phyloP scores from a whole-genome alignment of 441 rosid species.

The Biscutella auriculata region DNA sequence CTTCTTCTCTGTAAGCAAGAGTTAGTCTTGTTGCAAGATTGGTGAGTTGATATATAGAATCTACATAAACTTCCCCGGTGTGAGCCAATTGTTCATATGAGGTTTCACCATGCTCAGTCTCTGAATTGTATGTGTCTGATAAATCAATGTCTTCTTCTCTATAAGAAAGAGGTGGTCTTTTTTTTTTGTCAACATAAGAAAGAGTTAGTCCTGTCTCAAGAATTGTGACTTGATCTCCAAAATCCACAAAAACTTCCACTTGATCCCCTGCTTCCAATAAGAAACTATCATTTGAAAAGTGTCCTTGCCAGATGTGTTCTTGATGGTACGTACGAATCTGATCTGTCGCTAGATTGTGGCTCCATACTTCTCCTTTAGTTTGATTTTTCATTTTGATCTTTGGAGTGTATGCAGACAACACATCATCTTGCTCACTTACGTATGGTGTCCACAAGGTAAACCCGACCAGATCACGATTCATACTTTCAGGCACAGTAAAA shows the following conservation, averaged over 20 bases:
- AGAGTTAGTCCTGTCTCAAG: slow-evolving; percentile 8
- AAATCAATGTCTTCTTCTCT: too few relatives aligned
- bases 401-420: slow-evolving; percentile 1
- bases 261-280: not conserved
- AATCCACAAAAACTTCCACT: slow-evolving; percentile 2
- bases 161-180: too few relatives aligned
- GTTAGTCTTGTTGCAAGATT: too few relatives aligned
- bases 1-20: not conserved
- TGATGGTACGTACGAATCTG: not conserved
- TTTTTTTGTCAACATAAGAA: too few relatives aligned
- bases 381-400: slow-evolving; percentile 6
- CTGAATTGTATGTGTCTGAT: too few relatives aligned
- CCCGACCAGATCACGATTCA: not conserved
- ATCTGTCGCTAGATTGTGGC: not conserved
- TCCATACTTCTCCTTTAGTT: not conserved
- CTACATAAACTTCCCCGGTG: too few relatives aligned
- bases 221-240: slow-evolving; percentile 4
- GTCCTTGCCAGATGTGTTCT: slow-evolving; percentile 14
- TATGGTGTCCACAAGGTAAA: not conserved
- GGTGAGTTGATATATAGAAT: too few relatives aligned
- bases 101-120: too few relatives aligned
- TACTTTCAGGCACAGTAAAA: slow-evolving; percentile 1
- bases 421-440: not conserved
- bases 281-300: not conserved
- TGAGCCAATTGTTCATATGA: too few relatives aligned